Evolutionary conservation across 208 protist species (phyloP).

Genomic region (Porcisia deanei): DNA sequence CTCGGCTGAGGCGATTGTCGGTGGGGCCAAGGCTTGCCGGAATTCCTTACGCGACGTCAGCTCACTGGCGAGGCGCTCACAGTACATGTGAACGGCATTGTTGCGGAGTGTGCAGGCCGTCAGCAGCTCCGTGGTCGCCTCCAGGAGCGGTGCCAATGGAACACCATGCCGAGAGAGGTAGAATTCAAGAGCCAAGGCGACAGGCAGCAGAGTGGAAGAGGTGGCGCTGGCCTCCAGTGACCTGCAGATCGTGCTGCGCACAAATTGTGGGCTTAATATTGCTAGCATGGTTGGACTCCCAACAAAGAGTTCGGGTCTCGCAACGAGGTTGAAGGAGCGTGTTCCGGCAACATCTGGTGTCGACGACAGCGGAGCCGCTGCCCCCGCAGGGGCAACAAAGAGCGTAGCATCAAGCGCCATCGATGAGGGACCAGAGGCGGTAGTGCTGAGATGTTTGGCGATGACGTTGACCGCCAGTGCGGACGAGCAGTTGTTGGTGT

Average conservation of each 20-base stretch:
- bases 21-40: constrained; percentile 64
- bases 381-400: not conserved
- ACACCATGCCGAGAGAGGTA: constrained; percentile 50
- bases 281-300: constrained; percentile 63
- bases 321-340: not conserved
- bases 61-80: constrained; percentile 59
- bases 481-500: not conserved
- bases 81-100: constrained; percentile 62
- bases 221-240: constrained; percentile 31
- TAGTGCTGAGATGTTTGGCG: constrained; percentile 5
- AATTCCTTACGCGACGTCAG: constrained; percentile 63
- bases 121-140: constrained; percentile 64
- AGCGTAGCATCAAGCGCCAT: not conserved
- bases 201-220: constrained; percentile 39
- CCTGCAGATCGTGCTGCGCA: constrained; percentile 40
- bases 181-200: constrained; percentile 59
- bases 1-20: constrained; percentile 50
- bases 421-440: not conserved
- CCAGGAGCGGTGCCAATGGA: constrained; percentile 59
- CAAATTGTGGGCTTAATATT: constrained; percentile 58
- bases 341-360: constrained; percentile 2
- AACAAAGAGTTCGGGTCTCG: constrained; percentile 35
- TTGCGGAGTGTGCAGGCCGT: constrained; percentile 47
- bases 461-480: not conserved
- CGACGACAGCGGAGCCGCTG: constrained; percentile 1